Conservation (phyloP, 495 filamentous ascomycete genomes). For the Podospora bellae-mahoneyi region DNA sequence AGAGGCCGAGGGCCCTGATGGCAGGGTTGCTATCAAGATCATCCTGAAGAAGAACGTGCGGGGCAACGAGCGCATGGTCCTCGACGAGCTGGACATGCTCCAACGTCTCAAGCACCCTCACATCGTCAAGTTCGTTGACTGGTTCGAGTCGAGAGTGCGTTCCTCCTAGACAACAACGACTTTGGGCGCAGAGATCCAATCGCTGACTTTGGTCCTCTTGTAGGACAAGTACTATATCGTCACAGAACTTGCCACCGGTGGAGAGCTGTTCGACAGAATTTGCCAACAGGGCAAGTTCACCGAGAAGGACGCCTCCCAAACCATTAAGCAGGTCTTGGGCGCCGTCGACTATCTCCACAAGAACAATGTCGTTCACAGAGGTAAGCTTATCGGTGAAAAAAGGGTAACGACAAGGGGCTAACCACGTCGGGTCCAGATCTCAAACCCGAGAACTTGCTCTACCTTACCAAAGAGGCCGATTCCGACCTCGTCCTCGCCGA, state of each 20-base stretch:
- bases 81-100: conserved; percentile 92
- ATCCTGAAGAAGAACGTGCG: conserved; percentile 99
- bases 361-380: conserved; percentile 95
- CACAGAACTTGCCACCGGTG: conserved; percentile 91
- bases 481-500: conserved; percentile 92
- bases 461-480: conserved; percentile 69
- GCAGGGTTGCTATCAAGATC: conserved; percentile 96
- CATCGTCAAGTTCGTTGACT: conserved; percentile 97
- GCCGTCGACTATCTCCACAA: conserved; percentile 93
- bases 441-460: conserved; percentile 97
- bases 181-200: neutral
- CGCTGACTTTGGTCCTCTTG: conserved; percentile 14
- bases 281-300: conserved; percentile 98
- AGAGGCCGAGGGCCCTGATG: conserved; percentile 77
- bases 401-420: neutral
- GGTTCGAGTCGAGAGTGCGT: conserved; percentile 91
- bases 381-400: conserved; percentile 43
- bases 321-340: conserved; percentile 90
- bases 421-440: conserved; percentile 58
- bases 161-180: conserved; percentile 1
- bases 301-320: conserved; percentile 96
- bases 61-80: conserved; percentile 97
- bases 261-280: conserved; percentile 97
- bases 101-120: conserved; percentile 87
- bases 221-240: conserved; percentile 99